Base-by-base conservation (phyloP, 164 flowering plant genomes). In the Macadamia tetraphylla region DNA sequence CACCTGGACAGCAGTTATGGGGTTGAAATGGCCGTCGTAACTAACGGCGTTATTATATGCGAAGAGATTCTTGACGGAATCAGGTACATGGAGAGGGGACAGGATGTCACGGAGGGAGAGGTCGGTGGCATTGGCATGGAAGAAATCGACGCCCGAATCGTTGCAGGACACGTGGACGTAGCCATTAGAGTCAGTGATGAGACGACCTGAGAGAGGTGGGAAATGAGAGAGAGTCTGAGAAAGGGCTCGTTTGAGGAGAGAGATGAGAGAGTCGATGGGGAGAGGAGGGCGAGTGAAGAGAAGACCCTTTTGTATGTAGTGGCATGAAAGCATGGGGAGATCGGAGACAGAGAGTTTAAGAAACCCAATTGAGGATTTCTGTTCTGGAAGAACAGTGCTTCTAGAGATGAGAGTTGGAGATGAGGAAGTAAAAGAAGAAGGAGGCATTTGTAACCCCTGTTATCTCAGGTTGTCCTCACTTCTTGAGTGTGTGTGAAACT, bases 281-380 rank as follows among this genome's bases (percentile, higher is more conserved):
- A 67, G 73, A 13, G 82, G 80, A 0, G 93, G 89, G 18, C 48
- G 46, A 2, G 88, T 44, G 66, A 87, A 78, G 1, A 93, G 73
- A 9, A 86, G 80, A 0, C 98, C 98, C 71, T 91, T 89, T 70
- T 93, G 97, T 29, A 91, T 93, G 84, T 93, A 91, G 6, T 91
- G 94, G 65, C 95, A 87, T 0, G 98, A 88, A 65, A 93, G 92
- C 98, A 91, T 91, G 14, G 94, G 91, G n/a, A 93, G 85, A 63
- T 93, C 98, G 6, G 92, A 87, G 61, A 86, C 89, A 0, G 95
- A 86, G 68, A 89, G 90, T 63, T 75, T 86, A 8, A 86, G 83
- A 15, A 68, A 10, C n/a, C 53, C 52, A 49, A 76, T 46, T 0
- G 73, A 3, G 58, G 89, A 78, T 48, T 63, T 67, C 12, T 75